Percentiles rank a stretch among this genome's conserved stretches.
phyloP scores from a whole-genome alignment of 805 yeast species.

The Martiniozyma abietophila region DNA sequence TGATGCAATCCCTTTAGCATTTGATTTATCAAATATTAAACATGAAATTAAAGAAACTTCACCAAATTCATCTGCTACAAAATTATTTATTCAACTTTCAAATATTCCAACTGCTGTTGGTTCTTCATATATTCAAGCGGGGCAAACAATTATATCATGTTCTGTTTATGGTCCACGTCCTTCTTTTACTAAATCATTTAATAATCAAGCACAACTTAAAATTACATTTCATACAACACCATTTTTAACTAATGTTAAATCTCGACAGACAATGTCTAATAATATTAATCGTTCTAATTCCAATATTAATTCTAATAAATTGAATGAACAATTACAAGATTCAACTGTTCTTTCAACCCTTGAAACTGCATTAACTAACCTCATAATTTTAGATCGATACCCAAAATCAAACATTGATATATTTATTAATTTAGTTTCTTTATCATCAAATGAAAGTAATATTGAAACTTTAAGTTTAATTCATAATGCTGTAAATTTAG shows the following conservation, averaged over 20 bases:
- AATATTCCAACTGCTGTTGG: conserved; percentile 60
- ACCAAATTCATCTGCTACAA: conserved; percentile 6
- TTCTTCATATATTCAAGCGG: conserved; percentile 68
- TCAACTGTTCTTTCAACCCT: conserved; percentile 24
- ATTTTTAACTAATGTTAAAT: conserved; percentile 3
- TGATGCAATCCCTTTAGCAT: conserved; percentile 45
- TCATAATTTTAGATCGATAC: conserved; percentile 57
- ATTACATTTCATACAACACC: conserved; percentile 14
- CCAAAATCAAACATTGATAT: conserved; percentile 88
- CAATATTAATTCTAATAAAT: conserved; percentile 33
- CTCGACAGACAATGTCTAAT: neutral
- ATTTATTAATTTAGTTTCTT: conserved; percentile 57
- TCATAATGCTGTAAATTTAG: conserved; percentile 58
- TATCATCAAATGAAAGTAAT: conserved; percentile 26
- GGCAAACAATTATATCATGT: conserved; percentile 51
- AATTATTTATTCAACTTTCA: conserved; percentile 46
- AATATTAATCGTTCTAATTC: conserved; percentile 17
- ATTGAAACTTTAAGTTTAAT: conserved; percentile 34
- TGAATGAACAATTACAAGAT: conserved; percentile 21
- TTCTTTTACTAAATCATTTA: conserved; percentile 25
- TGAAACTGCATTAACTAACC: conserved; percentile 32
- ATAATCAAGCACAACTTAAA: conserved; percentile 25
- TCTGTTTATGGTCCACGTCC: conserved; percentile 89
- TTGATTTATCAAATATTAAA: conserved; percentile 18
- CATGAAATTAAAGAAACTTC: conserved; percentile 9